These are phyloP conservation scores for Castanopsis chinensis DNA, from an alignment of 306 rosid species.

Conservation along the genomic window DNA sequence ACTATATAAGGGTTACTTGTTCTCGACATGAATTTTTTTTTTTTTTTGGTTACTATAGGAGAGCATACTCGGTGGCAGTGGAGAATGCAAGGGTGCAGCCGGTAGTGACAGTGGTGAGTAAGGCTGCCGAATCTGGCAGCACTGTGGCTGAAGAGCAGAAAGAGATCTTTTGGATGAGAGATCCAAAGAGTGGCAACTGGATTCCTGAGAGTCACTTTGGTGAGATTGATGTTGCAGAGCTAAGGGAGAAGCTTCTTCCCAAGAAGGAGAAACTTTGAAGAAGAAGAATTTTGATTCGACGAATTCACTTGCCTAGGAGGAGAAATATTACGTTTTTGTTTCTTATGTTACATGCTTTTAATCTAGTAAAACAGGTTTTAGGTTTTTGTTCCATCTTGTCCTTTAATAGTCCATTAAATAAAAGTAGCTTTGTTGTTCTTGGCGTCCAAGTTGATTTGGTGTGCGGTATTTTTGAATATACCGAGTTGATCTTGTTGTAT, in stretches of 20 bases:
- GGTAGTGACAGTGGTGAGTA: not conserved
- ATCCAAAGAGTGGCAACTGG: conserved; percentile 66
- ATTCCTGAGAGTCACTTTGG: conserved; percentile 60
- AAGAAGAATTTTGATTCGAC: too few species aligned
- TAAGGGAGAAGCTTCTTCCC: conserved; percentile 47
- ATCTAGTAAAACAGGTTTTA: too few species aligned
- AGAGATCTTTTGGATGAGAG: conserved; percentile 57
- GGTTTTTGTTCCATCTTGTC: too few species aligned
- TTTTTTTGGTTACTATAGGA: conserved; percentile 13
- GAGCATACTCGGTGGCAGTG: conserved; percentile 14
- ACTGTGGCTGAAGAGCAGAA: conserved; percentile 6
- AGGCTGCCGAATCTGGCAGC: not conserved
- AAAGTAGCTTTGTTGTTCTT: too few species aligned
- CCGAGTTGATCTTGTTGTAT: too few species aligned
- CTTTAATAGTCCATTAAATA: too few species aligned
- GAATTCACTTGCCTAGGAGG: too few species aligned
- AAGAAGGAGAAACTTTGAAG: conserved; percentile 4
- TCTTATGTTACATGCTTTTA: too few species aligned
- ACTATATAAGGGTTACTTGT: not conserved
- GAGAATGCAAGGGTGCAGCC: conserved; percentile 14
- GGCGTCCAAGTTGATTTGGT: too few species aligned
- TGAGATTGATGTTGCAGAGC: conserved; percentile 42
- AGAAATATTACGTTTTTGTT: too few species aligned
- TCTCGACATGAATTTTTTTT: not conserved
- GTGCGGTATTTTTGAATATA: too few species aligned